Evolutionary conservation across 768 basidiomycete species (phyloP).

Genomic region (Paxillus rubicundulus): DNA sequence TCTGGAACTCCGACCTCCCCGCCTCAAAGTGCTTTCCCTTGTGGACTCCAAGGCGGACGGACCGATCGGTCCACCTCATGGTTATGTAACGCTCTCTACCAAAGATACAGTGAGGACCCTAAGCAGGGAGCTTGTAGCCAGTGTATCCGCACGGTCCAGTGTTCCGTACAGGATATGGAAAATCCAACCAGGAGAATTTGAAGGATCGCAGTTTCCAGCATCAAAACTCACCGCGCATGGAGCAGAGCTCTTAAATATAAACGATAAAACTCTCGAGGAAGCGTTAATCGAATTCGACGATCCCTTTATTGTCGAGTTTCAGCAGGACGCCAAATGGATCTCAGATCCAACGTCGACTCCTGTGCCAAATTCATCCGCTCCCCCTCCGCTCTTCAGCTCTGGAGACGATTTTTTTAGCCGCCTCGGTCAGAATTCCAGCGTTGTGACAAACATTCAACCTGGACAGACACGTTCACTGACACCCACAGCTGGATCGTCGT

Average conservation of each 20-base stretch:
- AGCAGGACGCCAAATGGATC: slow-evolving; percentile 57
- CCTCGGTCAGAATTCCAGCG: slow-evolving; percentile 25
- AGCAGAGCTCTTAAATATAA: slow-evolving; percentile 42
- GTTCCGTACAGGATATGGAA: slow-evolving; percentile 64
- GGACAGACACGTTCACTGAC: slow-evolving; percentile 21
- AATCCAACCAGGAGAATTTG: slow-evolving; percentile 38
- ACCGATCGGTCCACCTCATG: slow-evolving; percentile 29
- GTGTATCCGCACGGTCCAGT: slow-evolving; percentile 31
- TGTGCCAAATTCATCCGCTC: slow-evolving; percentile 19
- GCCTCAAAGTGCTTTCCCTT: slow-evolving; percentile 55
- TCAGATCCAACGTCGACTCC: slow-evolving; percentile 34
- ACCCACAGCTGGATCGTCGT: slow-evolving; percentile 17
- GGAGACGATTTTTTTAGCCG: slow-evolving; percentile 56
- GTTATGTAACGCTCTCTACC: slow-evolving; percentile 47
- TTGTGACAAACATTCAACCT: slow-evolving; percentile 25
- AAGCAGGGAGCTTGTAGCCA: slow-evolving; percentile 39
- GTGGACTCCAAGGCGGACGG: slow-evolving; percentile 25
- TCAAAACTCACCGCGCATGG: slow-evolving; percentile 26
- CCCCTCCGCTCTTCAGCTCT: slow-evolving; percentile 53
- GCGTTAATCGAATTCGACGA: slow-evolving; percentile 59
- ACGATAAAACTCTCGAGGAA: slow-evolving; percentile 54
- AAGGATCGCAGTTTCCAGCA: slow-evolving; percentile 29
- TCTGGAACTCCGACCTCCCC: slow-evolving; percentile 73
- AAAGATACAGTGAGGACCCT: slow-evolving; percentile 48
- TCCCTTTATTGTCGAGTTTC: slow-evolving; percentile 75